phyloP scores from a whole-genome alignment of 345 rosid species.

The Cochlearia excelsa region DNA sequence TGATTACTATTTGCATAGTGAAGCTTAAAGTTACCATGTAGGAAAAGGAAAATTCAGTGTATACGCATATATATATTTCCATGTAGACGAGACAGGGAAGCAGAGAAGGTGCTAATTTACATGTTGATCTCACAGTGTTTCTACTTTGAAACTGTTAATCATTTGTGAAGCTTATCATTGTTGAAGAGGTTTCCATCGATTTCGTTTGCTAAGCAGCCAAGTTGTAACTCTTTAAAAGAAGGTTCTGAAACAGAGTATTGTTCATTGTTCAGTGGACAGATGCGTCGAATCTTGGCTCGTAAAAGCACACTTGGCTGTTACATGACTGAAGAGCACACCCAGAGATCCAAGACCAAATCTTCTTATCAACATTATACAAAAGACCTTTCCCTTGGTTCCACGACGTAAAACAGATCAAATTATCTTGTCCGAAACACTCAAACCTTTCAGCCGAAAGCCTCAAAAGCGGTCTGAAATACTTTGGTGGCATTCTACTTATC shows the following conservation, averaged over 20 bases:
- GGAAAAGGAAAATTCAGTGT: conserved; percentile 9
- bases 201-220: conserved; percentile 17
- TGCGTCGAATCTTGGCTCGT: conserved; percentile 96
- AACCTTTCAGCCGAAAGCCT: conserved; percentile 95
- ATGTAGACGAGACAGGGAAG: conserved; percentile 18
- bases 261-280: conserved; percentile 40
- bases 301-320: conserved; percentile 90
- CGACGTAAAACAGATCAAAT: conserved; percentile 91
- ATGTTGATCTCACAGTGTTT: conserved; percentile 32
- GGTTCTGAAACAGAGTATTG: background rate
- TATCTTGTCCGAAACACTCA: conserved; percentile 97
- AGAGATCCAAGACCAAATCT: conserved; percentile 92
- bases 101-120: conserved; percentile 27
- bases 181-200: conserved; percentile 19
- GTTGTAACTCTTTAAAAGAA: conserved; percentile 7
- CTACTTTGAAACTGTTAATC: conserved; percentile 5
- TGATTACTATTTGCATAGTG: conserved; percentile 14
- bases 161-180: conserved; percentile 17
- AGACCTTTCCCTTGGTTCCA: conserved; percentile 98
- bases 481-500: conserved; percentile 93
- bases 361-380: conserved; percentile 84
- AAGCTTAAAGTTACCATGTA: conserved; percentile 4
- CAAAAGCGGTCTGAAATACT: conserved; percentile 76
- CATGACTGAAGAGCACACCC: conserved; percentile 97
- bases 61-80: conserved; percentile 1